Evolutionary conservation across 2,329 filamentous ascomycete species (phyloP).

Genomic region (Scorias spongiosa): DNA sequence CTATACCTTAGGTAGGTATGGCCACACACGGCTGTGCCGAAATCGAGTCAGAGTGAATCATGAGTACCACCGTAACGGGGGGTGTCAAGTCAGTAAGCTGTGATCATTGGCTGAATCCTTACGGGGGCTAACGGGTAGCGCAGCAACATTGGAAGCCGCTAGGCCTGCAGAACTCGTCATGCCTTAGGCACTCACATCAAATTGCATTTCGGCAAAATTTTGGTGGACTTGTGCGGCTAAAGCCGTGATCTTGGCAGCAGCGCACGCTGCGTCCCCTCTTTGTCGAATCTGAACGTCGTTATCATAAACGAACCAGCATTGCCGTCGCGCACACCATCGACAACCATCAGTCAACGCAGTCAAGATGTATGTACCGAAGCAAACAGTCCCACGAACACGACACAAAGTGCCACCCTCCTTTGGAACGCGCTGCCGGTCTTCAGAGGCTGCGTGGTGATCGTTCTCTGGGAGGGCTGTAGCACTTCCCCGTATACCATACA

Average conservation of each 20-base stretch:
- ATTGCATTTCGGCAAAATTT: background rate
- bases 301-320: background rate
- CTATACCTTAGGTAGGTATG: too few species aligned
- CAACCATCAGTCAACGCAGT: constrained; percentile 13
- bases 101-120: too few species aligned
- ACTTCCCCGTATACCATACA: constrained; percentile 1
- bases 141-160: too few species aligned
- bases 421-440: background rate
- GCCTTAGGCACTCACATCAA: background rate
- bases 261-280: background rate
- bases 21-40: too few species aligned
- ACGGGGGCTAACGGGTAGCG: too few species aligned
- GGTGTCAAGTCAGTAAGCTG: too few species aligned
- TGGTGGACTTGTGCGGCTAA: background rate
- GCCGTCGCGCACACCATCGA: constrained; percentile 6
- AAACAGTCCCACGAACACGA: background rate
- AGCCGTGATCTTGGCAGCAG: background rate
- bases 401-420: background rate
- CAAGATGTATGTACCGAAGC: constrained; percentile 14
- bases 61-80: too few species aligned
- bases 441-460: background rate
- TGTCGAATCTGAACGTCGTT: background rate
- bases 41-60: too few species aligned
- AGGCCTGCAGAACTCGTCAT: background rate
- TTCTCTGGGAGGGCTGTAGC: background rate